Conservation (phyloP, 768 basidiomycete species). For the Psilocybe subaeruginosa region DNA sequence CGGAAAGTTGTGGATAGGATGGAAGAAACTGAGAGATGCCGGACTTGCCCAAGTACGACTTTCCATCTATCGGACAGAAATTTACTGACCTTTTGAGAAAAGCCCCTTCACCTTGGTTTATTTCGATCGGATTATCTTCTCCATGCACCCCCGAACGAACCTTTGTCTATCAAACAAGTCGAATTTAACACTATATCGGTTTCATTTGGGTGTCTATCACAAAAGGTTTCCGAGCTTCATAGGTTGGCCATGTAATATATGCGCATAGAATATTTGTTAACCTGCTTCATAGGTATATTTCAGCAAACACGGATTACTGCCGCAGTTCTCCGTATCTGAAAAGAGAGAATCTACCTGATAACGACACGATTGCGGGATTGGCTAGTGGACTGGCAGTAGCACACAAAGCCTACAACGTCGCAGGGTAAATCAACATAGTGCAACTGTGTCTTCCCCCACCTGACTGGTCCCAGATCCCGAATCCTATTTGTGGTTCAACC, state of each 20-base stretch:
- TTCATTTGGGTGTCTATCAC: constrained; percentile 84
- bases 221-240: constrained; percentile 72
- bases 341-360: constrained; percentile 66
- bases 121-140: constrained; percentile 96
- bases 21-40: constrained; percentile 74
- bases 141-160: constrained; percentile 50
- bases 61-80: not conserved
- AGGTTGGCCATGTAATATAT: constrained; percentile 45
- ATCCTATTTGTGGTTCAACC: constrained; percentile 91
- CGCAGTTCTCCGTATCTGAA: constrained; percentile 54
- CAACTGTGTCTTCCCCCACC: not conserved
- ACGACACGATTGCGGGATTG: constrained; percentile 70
- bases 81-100: constrained; percentile 6
- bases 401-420: constrained; percentile 70
- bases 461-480: constrained; percentile 34
- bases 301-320: constrained; percentile 69
- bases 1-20: constrained; percentile 83
- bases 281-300: constrained; percentile 58
- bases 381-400: constrained; percentile 79
- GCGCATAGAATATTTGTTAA: not conserved
- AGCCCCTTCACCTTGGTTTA: constrained; percentile 87
- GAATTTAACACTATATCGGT: constrained; percentile 98
- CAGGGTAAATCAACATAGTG: constrained; percentile 42
- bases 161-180: constrained; percentile 79
- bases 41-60: constrained; percentile 49